Base-by-base conservation (phyloP, 805 yeast species). In the Vanderwaltozyma polyspora region DNA sequence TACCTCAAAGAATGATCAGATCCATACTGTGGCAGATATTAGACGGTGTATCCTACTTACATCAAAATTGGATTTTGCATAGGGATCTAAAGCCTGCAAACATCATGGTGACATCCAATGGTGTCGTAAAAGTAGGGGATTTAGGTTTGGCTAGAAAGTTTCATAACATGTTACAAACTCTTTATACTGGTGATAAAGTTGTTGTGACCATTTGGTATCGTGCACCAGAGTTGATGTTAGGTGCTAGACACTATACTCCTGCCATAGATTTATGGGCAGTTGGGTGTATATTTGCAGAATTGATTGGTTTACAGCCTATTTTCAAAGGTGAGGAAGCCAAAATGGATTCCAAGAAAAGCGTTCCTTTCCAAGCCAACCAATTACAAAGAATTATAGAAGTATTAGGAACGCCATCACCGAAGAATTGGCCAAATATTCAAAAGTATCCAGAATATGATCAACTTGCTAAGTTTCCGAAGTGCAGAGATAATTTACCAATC, bases 251-350 rank as follows among this genome's bases (percentile, higher is more conserved):
- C 59, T 87, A 87, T 52, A 79, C 96, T 0, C 87, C 95, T 1
- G 86, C 94, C 0, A 77, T 91, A 32, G 95, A 91, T 61, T 56
- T 83, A 24, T 87, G 97, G 97, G 94, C 97, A 0, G 84, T 83
- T 4, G 97, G 97, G 0, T 87, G 96, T 55, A 87, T 87, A 4
- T 63, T 89, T 45, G 97, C 95, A 0, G 99, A 91, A 53, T 62
- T 91, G 33, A 63, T 91, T 11, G 83, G 94, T 1, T 60, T 91
- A 22, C 63, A 95, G 46, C 99, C 99, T 0, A 78, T 91, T 8
- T 91, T 91, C 63, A 91, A 91, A 56, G 98, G 98, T 35, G 98
- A 91, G 59, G 99, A 91, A 52, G 91, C 94, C 11, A 89, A 89
- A 48, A 81, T 89, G 71, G 97, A 87, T 55, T 82, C 81, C 45